Percentiles rank a stretch among this genome's conserved stretches.
Conservation (phyloP, 1,284 basidiomycete species). For the Xerocomus amazonicus region DNA sequence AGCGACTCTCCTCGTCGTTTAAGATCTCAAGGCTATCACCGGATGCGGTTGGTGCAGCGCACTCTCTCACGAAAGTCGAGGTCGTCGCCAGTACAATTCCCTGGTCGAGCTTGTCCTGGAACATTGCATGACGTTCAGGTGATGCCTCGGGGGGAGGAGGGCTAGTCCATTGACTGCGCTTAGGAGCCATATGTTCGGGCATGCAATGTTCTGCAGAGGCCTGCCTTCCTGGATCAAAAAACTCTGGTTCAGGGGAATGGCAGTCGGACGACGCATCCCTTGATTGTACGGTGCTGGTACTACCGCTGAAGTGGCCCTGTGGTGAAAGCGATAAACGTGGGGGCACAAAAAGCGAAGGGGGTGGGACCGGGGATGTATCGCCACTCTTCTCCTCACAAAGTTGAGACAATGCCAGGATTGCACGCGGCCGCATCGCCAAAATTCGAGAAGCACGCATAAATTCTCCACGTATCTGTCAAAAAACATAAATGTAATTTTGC, state of each 20-base stretch:
- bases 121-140: conserved; percentile 58
- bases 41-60: conserved; percentile 47
- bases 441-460: conserved; percentile 96
- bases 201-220: conserved; percentile 34
- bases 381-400: conserved; percentile 77
- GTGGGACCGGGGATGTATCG: conserved; percentile 36
- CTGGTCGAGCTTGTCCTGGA: conserved; percentile 61
- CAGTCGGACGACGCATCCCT: conserved; percentile 44
- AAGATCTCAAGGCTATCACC: conserved; percentile 54
- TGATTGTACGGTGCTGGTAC: conserved; percentile 55
- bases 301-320: conserved; percentile 65
- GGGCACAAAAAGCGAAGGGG: conserved; percentile 50
- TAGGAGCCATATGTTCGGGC: conserved; percentile 76
- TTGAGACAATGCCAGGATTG: conserved; percentile 75
- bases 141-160: conserved; percentile 77
- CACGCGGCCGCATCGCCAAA: conserved; percentile 72
- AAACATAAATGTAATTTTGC: neutral
- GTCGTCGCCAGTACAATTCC: conserved; percentile 65
- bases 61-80: conserved; percentile 53
- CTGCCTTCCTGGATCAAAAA: conserved; percentile 41
- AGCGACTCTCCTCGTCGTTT: conserved; percentile 60
- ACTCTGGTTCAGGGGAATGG: conserved; percentile 48
- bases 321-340: conserved; percentile 58
- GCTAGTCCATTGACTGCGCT: conserved; percentile 73
- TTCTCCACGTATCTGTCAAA: conserved; percentile 88